Evolutionary conservation across 371 early-diverging fungal genomes (phyloP).

Genomic region (Rhizopus delemar): DNA sequence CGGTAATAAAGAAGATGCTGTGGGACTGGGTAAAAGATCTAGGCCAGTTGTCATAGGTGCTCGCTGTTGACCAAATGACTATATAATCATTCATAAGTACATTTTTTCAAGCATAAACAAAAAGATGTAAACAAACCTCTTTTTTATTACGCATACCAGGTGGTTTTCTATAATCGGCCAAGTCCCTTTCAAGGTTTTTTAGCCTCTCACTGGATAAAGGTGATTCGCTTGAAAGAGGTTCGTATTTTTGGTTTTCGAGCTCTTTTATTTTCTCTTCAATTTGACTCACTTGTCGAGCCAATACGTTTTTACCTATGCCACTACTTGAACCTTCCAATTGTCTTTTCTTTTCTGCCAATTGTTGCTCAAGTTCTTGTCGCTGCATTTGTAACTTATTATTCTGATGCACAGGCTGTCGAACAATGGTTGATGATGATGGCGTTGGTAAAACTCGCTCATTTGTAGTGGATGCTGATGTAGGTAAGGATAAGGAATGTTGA

Average conservation of each 20-base stretch:
- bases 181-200: conserved; percentile 43
- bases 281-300: conserved; percentile 47
- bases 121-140: conserved; percentile 24
- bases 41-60: conserved; percentile 27
- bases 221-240: too few relatives aligned
- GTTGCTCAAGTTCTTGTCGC: conserved; percentile 42
- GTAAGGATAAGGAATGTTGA: conserved; percentile 45
- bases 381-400: conserved; percentile 21
- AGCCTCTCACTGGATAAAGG: conserved; percentile 33
- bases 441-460: conserved; percentile 42
- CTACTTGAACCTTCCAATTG: conserved; percentile 44
- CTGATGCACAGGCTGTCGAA: conserved; percentile 10
- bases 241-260: background rate
- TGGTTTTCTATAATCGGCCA: conserved; percentile 28
- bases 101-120: background rate
- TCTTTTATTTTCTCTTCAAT: conserved; percentile 34
- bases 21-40: conserved; percentile 49
- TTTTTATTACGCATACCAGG: conserved; percentile 34
- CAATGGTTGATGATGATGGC: conserved; percentile 43
- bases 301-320: conserved; percentile 49
- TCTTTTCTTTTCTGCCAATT: conserved; percentile 47
- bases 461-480: conserved; percentile 32
- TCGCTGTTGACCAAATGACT: conserved; percentile 13
- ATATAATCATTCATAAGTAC: too few relatives aligned
- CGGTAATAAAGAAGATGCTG: conserved; percentile 39